Base-by-base conservation (phyloP, 2,329 filamentous ascomycete genomes). In the Cercospora beticola region DNA sequence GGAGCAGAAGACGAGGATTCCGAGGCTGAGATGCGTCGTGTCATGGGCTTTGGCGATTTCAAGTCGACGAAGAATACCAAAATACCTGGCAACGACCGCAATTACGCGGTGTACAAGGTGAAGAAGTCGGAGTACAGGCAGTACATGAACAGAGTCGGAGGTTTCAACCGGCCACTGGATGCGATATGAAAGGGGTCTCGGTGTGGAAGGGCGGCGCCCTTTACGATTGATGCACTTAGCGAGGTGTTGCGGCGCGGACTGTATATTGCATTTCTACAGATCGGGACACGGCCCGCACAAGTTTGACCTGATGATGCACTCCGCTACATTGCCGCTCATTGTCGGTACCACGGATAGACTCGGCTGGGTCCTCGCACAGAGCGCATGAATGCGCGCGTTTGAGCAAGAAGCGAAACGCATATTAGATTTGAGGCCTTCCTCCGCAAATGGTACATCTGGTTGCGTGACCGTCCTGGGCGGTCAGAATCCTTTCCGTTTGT, bases 41-140 rank as follows among this genome's bases (percentile, higher is more conserved):
- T 94, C 83, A 94, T 99, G 92, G 95, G 95, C 1, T 97, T 99
- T 77, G 89, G 89, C 18, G 88, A 86, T 0, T 99, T 98, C 81
- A 90, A 89, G 67, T 89, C 88, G 26, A 98, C 95, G 21, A 96
- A 98, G 81, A 89, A 92, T 69, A 93, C 91, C 65, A 96, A 97
- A 78, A 89, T 99, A 1, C 86, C 87, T 0, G 95, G 95, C 1
- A 99, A 99, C 78, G 89, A 85, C 61, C 80, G 93, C 77, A 88
- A 90, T 52, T 94, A 92, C 65, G 92, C 85, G 0, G 89, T 97
- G 63, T 85, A 90, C 73, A 97, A 95, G 85, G 93, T 95, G 82
- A 97, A 97, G 88, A 94, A 93, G 87, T 92, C 90, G 14, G 88
- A 96, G 83, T 98, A 97, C 78, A 87, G 95, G 74, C 95, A 99